These are phyloP conservation scores for Nasturtium officinale DNA, from an alignment of 345 rosid species.

Conservation along the genomic window DNA sequence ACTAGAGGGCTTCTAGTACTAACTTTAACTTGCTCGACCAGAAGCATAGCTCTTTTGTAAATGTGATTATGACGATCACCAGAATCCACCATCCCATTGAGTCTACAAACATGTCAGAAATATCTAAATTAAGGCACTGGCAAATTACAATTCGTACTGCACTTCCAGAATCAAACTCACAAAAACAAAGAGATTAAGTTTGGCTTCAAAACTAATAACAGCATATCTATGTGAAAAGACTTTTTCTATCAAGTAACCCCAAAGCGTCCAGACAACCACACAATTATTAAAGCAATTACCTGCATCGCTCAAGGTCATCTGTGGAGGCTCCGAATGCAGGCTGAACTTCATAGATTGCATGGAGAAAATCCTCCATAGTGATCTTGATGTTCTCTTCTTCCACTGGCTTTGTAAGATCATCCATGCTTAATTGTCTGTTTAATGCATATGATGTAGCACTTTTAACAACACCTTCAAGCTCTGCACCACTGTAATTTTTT, in stretches of 20 bases:
- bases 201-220: no score
- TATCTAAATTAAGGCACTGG: conserved; percentile 4
- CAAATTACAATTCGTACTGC: background rate
- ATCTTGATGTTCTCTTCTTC: conserved; percentile 97
- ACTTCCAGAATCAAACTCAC: no score
- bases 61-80: conserved; percentile 81
- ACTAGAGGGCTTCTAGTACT: conserved; percentile 95
- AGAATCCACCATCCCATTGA: conserved; percentile 91
- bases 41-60: conserved; percentile 82
- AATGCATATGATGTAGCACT: conserved; percentile 97
- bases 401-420: conserved; percentile 94
- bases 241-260: no score
- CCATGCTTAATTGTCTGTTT: conserved; percentile 92
- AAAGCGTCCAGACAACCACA: no score
- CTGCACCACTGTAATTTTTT: conserved; percentile 97
- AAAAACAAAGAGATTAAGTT: no score
- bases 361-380: conserved; percentile 88
- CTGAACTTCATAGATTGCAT: conserved; percentile 71
- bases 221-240: no score
- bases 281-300: conserved; percentile 45
- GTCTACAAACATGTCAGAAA: conserved; percentile 49
- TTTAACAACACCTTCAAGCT: conserved; percentile 98
- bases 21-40: conserved; percentile 97
- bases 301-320: conserved; percentile 94
- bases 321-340: conserved; percentile 99